Evolutionary conservation across 345 rosid species (phyloP).

Genomic region (Eucalyptus dawsonii): DNA sequence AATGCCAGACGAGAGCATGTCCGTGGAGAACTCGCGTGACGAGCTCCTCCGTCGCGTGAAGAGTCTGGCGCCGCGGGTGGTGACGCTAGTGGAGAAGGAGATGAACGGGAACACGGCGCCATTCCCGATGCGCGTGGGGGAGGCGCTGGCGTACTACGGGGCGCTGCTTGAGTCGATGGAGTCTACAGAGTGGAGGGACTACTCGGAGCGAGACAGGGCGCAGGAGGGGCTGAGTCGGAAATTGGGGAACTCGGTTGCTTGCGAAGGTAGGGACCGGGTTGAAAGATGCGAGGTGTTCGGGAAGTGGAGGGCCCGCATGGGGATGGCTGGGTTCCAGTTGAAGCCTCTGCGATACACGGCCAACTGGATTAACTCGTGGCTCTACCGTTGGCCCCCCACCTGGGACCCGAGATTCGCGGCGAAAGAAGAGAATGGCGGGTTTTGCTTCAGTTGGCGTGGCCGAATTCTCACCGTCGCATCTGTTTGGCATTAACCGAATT

Average conservation of each 20-base stretch:
- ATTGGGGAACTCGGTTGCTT: slow-evolving; percentile 57
- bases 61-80: slow-evolving; percentile 53
- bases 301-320: slow-evolving; percentile 1
- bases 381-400: no score
- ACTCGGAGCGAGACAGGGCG: slow-evolving; percentile 9
- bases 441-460: no score
- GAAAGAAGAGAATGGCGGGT: no score
- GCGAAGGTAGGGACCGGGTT: slow-evolving; percentile 68
- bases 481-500: no score
- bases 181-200: rapidly evolving
- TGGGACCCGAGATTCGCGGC: no score
- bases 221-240: slow-evolving; percentile 64
- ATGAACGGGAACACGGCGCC: slow-evolving; percentile 31
- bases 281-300: slow-evolving; percentile 92
- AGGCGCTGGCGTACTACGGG: slow-evolving; percentile 33
- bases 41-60: slow-evolving; percentile 84
- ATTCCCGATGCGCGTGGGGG: slow-evolving; percentile 16
- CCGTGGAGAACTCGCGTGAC: slow-evolving; percentile 68
- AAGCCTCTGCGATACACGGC: slow-evolving; percentile 32
- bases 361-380: neutral
- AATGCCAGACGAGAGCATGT: slow-evolving; percentile 80
- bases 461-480: no score
- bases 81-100: slow-evolving; percentile 70
- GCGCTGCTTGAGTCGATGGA: slow-evolving; percentile 50
- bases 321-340: slow-evolving; percentile 77